A percentile compares a stretch with the other conserved stretches of the same genome.
phyloP scores from a whole-genome alignment of 108 stramenopile genomes.

The Discostella stelligeroides region DNA sequence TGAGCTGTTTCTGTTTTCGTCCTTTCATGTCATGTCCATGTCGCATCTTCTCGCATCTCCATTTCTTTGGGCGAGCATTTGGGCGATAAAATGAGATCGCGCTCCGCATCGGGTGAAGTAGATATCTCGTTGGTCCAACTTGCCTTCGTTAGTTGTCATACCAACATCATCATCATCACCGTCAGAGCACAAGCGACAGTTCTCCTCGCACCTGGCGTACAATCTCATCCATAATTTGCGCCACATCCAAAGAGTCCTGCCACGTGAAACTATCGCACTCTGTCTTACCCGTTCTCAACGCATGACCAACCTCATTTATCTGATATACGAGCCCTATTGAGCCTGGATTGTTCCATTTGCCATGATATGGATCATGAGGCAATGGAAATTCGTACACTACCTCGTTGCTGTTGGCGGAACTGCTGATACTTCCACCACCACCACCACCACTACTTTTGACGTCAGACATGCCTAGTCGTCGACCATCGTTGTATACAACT shows the following conservation, averaged over 20 bases:
- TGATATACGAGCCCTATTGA: conserved; percentile 57
- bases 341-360: conserved; percentile 55
- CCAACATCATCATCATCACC: not conserved
- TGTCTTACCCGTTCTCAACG: conserved; percentile 36
- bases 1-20: no score
- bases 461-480: conserved; percentile 5
- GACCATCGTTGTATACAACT: conserved; percentile 45
- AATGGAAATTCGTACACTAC: conserved; percentile 44
- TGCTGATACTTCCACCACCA: no score
- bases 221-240: conserved; percentile 52
- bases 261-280: conserved; percentile 48
- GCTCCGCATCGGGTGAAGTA: no score
- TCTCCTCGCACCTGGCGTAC: conserved; percentile 33
- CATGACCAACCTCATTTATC: conserved; percentile 46
- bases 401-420: conserved; percentile 16
- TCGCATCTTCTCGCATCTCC: no score
- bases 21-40: no score
- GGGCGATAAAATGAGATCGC: no score
- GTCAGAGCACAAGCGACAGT: not conserved
- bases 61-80: no score
- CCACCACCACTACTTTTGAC: no score
- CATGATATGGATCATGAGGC: conserved; percentile 46
- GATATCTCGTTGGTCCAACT: no score
- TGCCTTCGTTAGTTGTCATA: no score
- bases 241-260: conserved; percentile 49